A percentile compares a stretch with the other conserved stretches of the same genome.
Conservation (phyloP, 2,329 filamentous ascomycete species). For the Ascochyta viciae-villosae region DNA sequence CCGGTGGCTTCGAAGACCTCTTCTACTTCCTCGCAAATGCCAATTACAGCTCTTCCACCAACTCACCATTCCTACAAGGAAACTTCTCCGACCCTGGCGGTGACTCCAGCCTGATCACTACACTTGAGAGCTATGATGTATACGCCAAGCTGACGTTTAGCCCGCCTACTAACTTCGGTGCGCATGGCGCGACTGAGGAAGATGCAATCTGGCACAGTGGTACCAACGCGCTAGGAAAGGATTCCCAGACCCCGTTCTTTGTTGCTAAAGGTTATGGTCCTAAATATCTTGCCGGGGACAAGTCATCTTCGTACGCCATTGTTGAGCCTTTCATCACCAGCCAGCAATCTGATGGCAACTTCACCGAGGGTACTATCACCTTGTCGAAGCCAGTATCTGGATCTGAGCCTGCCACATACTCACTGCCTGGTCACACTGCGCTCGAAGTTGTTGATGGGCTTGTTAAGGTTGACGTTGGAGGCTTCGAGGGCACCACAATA, state of each 20-base stretch:
- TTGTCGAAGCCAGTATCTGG: slow-evolving; percentile 40
- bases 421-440: slow-evolving; percentile 43
- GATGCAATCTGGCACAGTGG: slow-evolving; percentile 50
- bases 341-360: slow-evolving; percentile 51
- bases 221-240: slow-evolving; percentile 42
- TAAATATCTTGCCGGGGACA: slow-evolving; percentile 52
- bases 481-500: slow-evolving; percentile 34
- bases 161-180: slow-evolving; percentile 48
- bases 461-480: slow-evolving; percentile 43
- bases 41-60: slow-evolving; percentile 46
- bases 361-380: slow-evolving; percentile 55
- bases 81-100: slow-evolving; percentile 41
- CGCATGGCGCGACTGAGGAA: slow-evolving; percentile 52
- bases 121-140: slow-evolving; percentile 53
- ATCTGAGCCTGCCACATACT: slow-evolving; percentile 27
- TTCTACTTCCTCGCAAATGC: slow-evolving; percentile 51
- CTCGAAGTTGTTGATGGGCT: slow-evolving; percentile 52
- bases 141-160: slow-evolving; percentile 52
- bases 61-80: slow-evolving; percentile 46
- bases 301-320: slow-evolving; percentile 49
- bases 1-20: slow-evolving; percentile 58
- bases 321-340: slow-evolving; percentile 54
- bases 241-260: slow-evolving; percentile 50
- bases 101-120: slow-evolving; percentile 40
- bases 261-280: slow-evolving; percentile 57